Evolutionary conservation across 176 grass and related monocot genomes (phyloP), one percentile per base, ranked within the genome.

Genomic region (Chrysopogon serrulatus): DNA sequence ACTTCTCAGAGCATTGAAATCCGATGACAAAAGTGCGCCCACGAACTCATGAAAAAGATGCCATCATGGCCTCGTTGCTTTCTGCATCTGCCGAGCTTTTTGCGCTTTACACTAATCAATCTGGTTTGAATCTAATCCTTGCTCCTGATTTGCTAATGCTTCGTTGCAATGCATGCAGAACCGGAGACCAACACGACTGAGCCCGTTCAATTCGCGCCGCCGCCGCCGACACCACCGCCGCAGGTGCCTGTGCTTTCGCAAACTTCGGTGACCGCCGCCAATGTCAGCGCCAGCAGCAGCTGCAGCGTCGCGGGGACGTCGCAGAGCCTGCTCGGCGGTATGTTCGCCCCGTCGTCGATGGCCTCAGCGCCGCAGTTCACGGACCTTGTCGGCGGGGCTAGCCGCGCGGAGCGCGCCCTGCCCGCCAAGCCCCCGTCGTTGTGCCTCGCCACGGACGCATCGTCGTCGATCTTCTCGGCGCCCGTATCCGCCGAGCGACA

Each of bases 301-400:
- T 84, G 77, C 72, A 78, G 70, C 14, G 60, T 84, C 33, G 82
- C 74, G 45, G 76, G 78, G 64, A 80, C 84, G 0, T 88, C 85
- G 10, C 85, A 89, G 19, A 92, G 91, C 74, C 68, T 92, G 42
- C 86, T 92, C n/a, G 90, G 93, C 6, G 85, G 89, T 47, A 83
- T 99, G 21, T 99, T 99, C 67, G 91, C 91, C 1, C 92, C 97
- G 26, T 70, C 85, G 1, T 77, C 91, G 8, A 39, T 92, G 14
- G 81, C 71, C 0, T 77, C 84, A 2, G 30, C 77, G 23, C 78
- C 84, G 48, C 86, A 60, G 74, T 93, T 86, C 71, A 16, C 70
- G 0, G 60, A 73, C 75, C 74, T 88, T 6, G 82, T 73, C 5
- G 47, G 67, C 16, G 76, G 74, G 21, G 33, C 68, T 36, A 28